A percentile compares a stretch with the other conserved stretches of the same genome.
Evolutionary conservation across 345 rosid species (phyloP).

Genomic region (Microcos paniculata): DNA sequence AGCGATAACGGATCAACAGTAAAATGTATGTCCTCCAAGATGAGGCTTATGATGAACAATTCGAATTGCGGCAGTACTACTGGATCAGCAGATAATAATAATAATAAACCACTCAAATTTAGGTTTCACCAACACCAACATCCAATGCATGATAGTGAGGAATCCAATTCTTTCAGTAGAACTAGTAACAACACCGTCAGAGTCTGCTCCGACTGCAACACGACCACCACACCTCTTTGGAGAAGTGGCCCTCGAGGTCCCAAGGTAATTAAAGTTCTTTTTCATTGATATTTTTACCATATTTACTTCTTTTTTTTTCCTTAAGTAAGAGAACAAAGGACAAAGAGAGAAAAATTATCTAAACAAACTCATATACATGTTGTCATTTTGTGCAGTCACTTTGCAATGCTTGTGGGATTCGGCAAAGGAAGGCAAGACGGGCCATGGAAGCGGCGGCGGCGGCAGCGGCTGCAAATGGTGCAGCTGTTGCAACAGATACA

Average conservation of each 20-base stretch:
- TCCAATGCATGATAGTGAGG: conserved; percentile 15
- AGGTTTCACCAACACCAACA: conserved; percentile 24
- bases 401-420: conserved; percentile 90
- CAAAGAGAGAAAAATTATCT: too few species aligned
- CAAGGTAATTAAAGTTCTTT: conserved; percentile 34
- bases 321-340: too few species aligned
- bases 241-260: conserved; percentile 71
- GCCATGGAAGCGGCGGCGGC: conserved; percentile 57
- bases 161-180: conserved; percentile 2
- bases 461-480: conserved; percentile 15
- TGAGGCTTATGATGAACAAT: conserved; percentile 26
- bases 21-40: conserved; percentile 51
- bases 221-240: conserved; percentile 72
- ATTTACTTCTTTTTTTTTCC: too few species aligned
- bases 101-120: background rate
- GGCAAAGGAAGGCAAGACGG: conserved; percentile 84
- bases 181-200: conserved; percentile 23
- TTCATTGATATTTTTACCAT: background rate
- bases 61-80: conserved; percentile 4
- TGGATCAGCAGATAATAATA: background rate
- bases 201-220: conserved; percentile 59
- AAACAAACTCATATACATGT: background rate
- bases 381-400: conserved; percentile 55
- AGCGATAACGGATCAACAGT: conserved; percentile 9
- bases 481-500: conserved; percentile 4